Percentiles rank a stretch among this genome's conserved stretches.
These are phyloP conservation scores for Fagopyrum esculentum DNA, from an alignment of 148 eudicot genomes.

Conservation along the genomic window DNA sequence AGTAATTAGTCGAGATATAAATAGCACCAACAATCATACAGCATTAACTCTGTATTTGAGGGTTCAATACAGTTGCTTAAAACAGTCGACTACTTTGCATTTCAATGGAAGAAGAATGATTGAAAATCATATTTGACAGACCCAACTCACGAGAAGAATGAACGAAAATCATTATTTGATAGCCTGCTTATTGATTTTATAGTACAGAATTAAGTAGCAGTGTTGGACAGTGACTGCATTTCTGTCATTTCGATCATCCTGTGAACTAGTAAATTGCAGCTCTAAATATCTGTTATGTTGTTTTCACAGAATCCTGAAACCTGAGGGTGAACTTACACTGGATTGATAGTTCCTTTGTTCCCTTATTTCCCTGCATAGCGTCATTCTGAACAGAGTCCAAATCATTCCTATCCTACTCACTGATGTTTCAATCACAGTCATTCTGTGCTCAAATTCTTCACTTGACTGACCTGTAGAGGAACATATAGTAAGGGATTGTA, in stretches of 20 bases:
- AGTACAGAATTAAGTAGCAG: neutral
- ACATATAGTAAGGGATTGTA: neutral
- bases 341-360: constrained; percentile 71
- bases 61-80: neutral
- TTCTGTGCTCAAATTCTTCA: constrained; percentile 75
- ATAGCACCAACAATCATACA: neutral
- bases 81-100: neutral
- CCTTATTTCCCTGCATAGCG: constrained; percentile 81
- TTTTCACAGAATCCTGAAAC: neutral
- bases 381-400: constrained; percentile 89
- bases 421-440: constrained; percentile 60
- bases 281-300: constrained; percentile 1
- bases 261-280: neutral
- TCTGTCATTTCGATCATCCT: neutral
- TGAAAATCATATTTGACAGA: neutral
- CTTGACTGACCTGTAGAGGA: constrained; percentile 54
- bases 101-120: neutral
- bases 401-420: constrained; percentile 76
- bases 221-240: neutral
- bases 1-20: neutral
- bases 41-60: neutral
- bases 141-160: neutral
- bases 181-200: neutral
- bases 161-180: neutral
- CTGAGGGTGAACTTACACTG: constrained; percentile 43